phyloP scores from a whole-genome alignment of 2,329 filamentous ascomycete species.

The Daldinia sp. region DNA sequence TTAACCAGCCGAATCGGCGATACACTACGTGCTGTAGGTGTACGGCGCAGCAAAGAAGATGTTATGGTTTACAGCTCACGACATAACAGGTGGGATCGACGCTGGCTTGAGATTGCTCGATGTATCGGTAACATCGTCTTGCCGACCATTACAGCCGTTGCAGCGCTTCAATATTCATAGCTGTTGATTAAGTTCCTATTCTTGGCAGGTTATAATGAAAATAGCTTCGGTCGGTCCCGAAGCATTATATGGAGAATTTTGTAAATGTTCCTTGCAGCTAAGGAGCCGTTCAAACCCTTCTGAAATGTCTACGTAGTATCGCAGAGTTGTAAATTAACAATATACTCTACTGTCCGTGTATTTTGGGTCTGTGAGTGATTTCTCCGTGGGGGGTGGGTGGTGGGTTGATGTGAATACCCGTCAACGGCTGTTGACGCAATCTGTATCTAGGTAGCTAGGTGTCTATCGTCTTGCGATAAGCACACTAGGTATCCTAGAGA shows the following conservation, averaged over 20 bases:
- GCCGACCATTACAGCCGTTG: conserved; percentile 14
- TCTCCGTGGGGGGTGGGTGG: conserved; percentile 21
- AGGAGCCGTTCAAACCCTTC: conserved; percentile 29
- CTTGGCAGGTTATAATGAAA: conserved; percentile 18
- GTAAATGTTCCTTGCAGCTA: conserved; percentile 32
- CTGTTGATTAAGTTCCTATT: conserved; percentile 18
- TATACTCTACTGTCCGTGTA: conserved; percentile 13
- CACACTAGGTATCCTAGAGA: conserved; percentile 1
- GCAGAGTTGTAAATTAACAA: conserved; percentile 30
- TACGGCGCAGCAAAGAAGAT: conserved; percentile 37
- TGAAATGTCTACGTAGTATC: conserved; percentile 10
- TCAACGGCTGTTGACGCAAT: conserved; percentile 27
- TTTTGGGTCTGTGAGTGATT: conserved; percentile 5
- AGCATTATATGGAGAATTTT: conserved; percentile 30
- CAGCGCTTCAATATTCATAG: conserved; percentile 13
- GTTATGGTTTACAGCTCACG: conserved; percentile 32
- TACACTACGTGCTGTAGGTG: conserved; percentile 21
- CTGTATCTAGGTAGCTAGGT: background rate
- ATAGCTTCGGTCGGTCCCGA: conserved; percentile 39
- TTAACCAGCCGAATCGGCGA: conserved; percentile 34
- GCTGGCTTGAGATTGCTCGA: conserved; percentile 40
- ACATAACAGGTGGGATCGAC: conserved; percentile 44
- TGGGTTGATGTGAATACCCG: conserved; percentile 24
- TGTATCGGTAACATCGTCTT: conserved; percentile 40
- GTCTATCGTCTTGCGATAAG: conserved; percentile 16